Evolutionary conservation across 78 protist species (phyloP), one percentile per base, ranked within the genome.

Genomic region (Dictyostelium firmibasis): DNA sequence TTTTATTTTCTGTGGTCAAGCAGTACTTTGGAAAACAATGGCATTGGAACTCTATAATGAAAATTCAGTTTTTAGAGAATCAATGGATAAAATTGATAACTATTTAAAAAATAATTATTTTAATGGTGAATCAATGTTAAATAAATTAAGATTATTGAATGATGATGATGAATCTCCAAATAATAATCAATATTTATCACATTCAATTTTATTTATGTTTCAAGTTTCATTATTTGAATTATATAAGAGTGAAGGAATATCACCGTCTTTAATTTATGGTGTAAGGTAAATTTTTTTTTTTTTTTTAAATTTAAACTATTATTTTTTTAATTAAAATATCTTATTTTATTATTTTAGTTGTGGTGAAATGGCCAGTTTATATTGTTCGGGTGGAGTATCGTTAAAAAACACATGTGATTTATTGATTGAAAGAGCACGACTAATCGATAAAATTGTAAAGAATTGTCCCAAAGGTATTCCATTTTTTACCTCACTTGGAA

Each of bases 191-290:
- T 67, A 11, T 67, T 27, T 67, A 27, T 11, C 75, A 27, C 75
- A 67, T 67, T 8, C 35, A 11, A 25, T 67, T n/a, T 67, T n/a
- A 27, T 67, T 67, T 67, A 67, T 67, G 75, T 29, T 67, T 25
- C 75, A 67, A 67, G 75, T 67, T 67, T 67, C 75, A 67, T 67
- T 67, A 67, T 67, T 27, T 25, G 33, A 67, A 67, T n/a, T 67
- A 67, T 67, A 27, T 67, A 25, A 67, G 27, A 25, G 33, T 11
- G 38, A 67, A 27, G 75, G 35, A 27, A 11, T 67, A 27, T 8
- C 6, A 20, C 75, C 75, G 4, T n/a, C 31, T 27, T 27, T 67
- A 3, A n/a, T 67, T 27, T 27, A 25, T 67, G 75, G 75, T 67
- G 75, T 67, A 11, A 67, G 67, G 67, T 57, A 57, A 20, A 20